Evolutionary conservation across 345 rosid genomes (phyloP), one percentile per base, ranked within the genome.

Genomic region (Salix caprea): DNA sequence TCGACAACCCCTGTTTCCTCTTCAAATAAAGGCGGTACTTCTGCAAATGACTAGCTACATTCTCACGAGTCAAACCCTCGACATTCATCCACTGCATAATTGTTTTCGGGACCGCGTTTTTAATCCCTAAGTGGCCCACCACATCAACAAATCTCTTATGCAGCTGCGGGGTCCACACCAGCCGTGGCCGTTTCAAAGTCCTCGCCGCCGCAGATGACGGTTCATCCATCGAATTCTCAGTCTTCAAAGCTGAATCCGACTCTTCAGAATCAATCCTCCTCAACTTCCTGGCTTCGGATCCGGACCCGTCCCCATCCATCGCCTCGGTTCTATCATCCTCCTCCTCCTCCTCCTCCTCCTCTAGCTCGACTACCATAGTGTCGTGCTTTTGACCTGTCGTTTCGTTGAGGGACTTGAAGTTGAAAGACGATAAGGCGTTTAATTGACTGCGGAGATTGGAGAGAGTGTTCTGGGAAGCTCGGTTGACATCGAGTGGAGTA

Each of bases 51-150:
- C 96, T 92, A 1, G 99, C 99, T 1, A 96, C 99, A 85, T 94
- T 96, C 74, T 96, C 98, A 10, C 97, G 87, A 23, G 97, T 96
- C 78, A 96, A 34, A 5, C 99, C 99, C 70, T 94, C 97, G 1
- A 96, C 99, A 76, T 96, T 96, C 99, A 96, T 96, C 81, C 94
- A 69, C 87, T 94, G 99, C 99, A 96, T 96, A 76, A 96, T 94
- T 52, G 98, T 94, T 87, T 96, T 96, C 21, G 99, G 99, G 0
- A 96, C 99, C 0, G 97, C 99, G 91, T 91, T 96, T 52, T 91
- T 90, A 0, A 96, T 87, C 78, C 99, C 99, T 3, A 96, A 74
- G 72, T 92, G 94, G 6, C 87, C 87, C 46, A 96, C 98, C 64
- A 96, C 98, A 37, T 96, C 99, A 13, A 96, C 97, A 76, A 96